Conservation (phyloP, 2,329 filamentous ascomycete species). For the Diaporthe vexans region DNA sequence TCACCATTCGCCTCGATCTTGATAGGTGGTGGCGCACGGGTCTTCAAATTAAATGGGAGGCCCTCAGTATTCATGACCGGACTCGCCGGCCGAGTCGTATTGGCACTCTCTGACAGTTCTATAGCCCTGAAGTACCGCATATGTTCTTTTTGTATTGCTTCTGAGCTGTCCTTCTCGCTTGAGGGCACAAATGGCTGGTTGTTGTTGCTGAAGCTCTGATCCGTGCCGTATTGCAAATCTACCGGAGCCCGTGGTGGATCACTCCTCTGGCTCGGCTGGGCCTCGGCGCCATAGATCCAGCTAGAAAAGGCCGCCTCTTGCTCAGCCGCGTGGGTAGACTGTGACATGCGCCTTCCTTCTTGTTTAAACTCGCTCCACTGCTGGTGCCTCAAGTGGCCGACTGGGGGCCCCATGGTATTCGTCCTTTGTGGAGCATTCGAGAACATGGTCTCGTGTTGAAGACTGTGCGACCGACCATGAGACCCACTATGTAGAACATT, state of each 20-base stretch:
- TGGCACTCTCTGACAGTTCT: constrained; percentile 68
- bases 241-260: constrained; percentile 49
- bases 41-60: constrained; percentile 44
- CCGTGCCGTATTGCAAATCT: constrained; percentile 77
- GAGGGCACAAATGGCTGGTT: constrained; percentile 70
- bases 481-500: constrained; percentile 63
- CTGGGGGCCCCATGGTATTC: constrained; percentile 48
- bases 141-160: constrained; percentile 68
- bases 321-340: constrained; percentile 48
- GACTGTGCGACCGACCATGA: constrained; percentile 44
- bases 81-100: constrained; percentile 71
- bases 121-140: constrained; percentile 71
- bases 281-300: constrained; percentile 32
- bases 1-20: constrained; percentile 54
- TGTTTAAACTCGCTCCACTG: constrained; percentile 58
- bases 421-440: constrained; percentile 21
- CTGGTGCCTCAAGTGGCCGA: constrained; percentile 59
- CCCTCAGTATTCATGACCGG: constrained; percentile 55
- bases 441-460: constrained; percentile 44
- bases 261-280: constrained; percentile 48
- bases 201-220: constrained; percentile 70
- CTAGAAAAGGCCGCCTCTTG: constrained; percentile 45
- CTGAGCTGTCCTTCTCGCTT: constrained; percentile 69
- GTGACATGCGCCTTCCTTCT: constrained; percentile 52
- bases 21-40: constrained; percentile 45